Base-by-base conservation (phyloP, 805 yeast species). In the Saturnispora gosingensis region DNA sequence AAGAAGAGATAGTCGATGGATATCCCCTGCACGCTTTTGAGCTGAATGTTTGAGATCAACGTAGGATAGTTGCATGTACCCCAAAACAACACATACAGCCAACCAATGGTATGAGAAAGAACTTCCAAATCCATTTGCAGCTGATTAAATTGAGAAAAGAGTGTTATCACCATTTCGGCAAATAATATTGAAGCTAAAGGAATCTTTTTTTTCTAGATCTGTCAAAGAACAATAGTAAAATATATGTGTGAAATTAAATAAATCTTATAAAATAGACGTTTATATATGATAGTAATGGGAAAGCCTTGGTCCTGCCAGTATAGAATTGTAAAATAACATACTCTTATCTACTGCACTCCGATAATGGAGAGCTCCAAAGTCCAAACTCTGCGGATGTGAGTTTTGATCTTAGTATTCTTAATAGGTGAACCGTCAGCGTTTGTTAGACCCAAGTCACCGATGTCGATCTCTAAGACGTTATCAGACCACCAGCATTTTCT, bases 401-500 rank as follows among this genome's bases (percentile, higher is more conserved):
- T 81, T 60, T 79, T 82, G 25, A 89, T 78, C 2, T 67, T 67
- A 5, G 75, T 66, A 72, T 65, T 20, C 61, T 68, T 53, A 69
- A 69, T 44, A 5, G 32, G 40, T 8, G 55, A 43, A 15, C 68
- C 68, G 34, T 61, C 53, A 13, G 59, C 43, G 40, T 62, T 65
- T 45, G 57, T 62, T 24, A 58, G 43, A 1, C 54, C 57, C 43
- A 67, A 34, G 28, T 56, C 50, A 10, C 63, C 54, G 4, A 77
- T 56, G 35, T 67, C 67, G 22, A 79, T 65, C 7, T 79, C 81
- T 20, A 79, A 67, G 28, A 67, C 72, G 43, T 80, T 78, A 63
- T 81, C 80, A 6, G 87, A 76, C 99, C 99, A 93, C 99, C 99
- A 93, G 70, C 99, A 93, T 65, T 93, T 93, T 63, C 98, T 78